Base-by-base conservation (phyloP, 2,329 filamentous ascomycete genomes). In the Emergomyces orientalis region DNA sequence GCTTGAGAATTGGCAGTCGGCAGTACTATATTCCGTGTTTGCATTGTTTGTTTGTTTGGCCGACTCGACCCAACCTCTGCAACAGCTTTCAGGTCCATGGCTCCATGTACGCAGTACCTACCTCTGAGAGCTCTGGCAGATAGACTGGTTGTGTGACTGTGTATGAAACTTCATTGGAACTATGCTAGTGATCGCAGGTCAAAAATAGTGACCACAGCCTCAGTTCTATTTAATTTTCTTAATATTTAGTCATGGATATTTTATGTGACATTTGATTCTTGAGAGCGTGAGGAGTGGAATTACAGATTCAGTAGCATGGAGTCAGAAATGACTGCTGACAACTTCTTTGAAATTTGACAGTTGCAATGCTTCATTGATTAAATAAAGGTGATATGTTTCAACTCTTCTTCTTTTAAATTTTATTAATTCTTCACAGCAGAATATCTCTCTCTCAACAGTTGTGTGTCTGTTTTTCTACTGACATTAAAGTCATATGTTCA, bases 231-330 rank as follows among this genome's bases (percentile, higher is more conserved):
- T n/a, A n/a, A n/a, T n/a, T n/a, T n/a, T n/a, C n/a, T n/a, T n/a
- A n/a, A n/a, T n/a, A n/a, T n/a, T n/a, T 88, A 95, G 67, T 96
- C 91, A 4, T 99, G 91, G 91, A 92, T 99, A 0, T 91, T 91
- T 3, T 86, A 88, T 19, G 90, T 99, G 47, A 90, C 91, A 3
- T 99, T 97, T 73, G 94, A 99, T 73, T 91, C 91, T 0, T 99
- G 94, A 94, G 85, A 92, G 66, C 97, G 94, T 71, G 94, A 99
- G 71, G 91, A 96, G 72, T 86, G 89, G 69, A 97, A 91, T 70
- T 99, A 99, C 76, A 86, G 94, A 1, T 96, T 99, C 70, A 94
- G 94, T 37, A 96, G 91, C 70, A n/a, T n/a, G n/a, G n/a, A n/a
- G 93, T 99, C 0, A 94, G 93, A 17, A 93, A 97, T 73, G 94